Evolutionary conservation across 768 basidiomycete genomes (phyloP), one percentile per base, ranked within the genome.

Genomic region (Heimioporus sp.): DNA sequence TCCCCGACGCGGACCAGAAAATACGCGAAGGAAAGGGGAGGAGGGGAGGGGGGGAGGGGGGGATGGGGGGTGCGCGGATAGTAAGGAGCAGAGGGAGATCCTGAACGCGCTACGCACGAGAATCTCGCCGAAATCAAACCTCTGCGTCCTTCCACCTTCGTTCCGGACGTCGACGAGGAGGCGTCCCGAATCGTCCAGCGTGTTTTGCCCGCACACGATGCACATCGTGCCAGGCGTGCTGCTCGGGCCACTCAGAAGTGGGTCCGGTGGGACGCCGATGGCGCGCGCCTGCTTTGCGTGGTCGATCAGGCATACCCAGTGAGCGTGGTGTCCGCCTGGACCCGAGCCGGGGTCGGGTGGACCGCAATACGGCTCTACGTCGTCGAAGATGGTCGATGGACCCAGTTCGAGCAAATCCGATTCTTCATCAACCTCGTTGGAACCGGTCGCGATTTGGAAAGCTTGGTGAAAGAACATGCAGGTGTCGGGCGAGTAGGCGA

Each of bases 231-330:
- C 5, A 24, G 24, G 24, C 7, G 24, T 28, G 24, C 24, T 28
- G 24, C 24, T 7, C 6, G 24, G 24, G 24, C 7, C 24, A 5
- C 24, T 28, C 5, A 28, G 24, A 6, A 28, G 24, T 28, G 6
- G 24, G 24, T 28, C 24, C 24, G 11, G 17, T 4, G 41, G 30
- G 7, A 16, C 0, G 37, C 12, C 19, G n/a, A 36, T 10, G 31
- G 35, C 4, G 15, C 35, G 16, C 17, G 31, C 24, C 9, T 38
- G 53, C 19, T 48, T 57, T 2, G 51, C 62, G 31, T 56, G 45
- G 20, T 66, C 65, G 51, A 66, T 51, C 19, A 66, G 55, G 54
- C 64, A 65, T 12, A 56, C 37, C 64, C 64, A 65, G 51, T 65
- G 64, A 32, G 64, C 40, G 38, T 66, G 65, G 17, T 65, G 65